Conservation (phyloP, 2,329 filamentous ascomycete species). For the Clonostachys byssicola region DNA sequence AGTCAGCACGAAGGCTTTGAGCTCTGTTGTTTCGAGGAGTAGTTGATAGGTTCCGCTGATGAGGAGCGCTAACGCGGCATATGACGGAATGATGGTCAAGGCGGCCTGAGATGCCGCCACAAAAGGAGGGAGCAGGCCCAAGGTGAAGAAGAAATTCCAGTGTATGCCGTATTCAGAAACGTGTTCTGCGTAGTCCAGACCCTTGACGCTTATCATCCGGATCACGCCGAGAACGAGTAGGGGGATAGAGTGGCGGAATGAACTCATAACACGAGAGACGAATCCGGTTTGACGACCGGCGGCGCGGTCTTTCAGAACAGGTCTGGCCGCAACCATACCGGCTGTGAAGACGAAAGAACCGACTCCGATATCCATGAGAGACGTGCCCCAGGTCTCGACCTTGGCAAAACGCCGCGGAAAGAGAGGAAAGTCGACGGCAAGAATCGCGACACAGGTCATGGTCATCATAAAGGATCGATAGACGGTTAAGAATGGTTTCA, state of each 20-base stretch:
- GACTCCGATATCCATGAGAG: conserved; percentile 97
- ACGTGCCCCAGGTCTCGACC: conserved; percentile 98
- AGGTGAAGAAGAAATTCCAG: conserved; percentile 99
- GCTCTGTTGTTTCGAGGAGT: conserved; percentile 67
- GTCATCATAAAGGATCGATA: conserved; percentile 92
- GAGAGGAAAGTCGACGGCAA: conserved; percentile 93
- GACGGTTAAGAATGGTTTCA: conserved; percentile 87
- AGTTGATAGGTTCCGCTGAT: conserved; percentile 70
- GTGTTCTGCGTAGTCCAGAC: conserved; percentile 93
- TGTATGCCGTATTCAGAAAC: conserved; percentile 97
- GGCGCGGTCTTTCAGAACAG: conserved; percentile 67
- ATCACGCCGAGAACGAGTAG: conserved; percentile 76
- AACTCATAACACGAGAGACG: conserved; percentile 54
- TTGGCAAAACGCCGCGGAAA: conserved; percentile 96
- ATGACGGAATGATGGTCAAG: conserved; percentile 68
- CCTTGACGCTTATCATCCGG: conserved; percentile 85
- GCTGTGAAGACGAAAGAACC: conserved; percentile 96
- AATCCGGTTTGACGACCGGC: conserved; percentile 45
- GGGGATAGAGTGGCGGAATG: conserved; percentile 77
- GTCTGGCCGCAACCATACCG: conserved; percentile 83
- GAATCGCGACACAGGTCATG: conserved; percentile 82
- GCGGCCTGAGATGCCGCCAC: conserved; percentile 77
- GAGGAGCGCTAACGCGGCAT: conserved; percentile 68
- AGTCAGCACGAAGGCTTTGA: conserved; percentile 79
- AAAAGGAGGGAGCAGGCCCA: conserved; percentile 84